phyloP scores from a whole-genome alignment of 2,329 filamentous ascomycete genomes.

The Hypoxylon sp. region DNA sequence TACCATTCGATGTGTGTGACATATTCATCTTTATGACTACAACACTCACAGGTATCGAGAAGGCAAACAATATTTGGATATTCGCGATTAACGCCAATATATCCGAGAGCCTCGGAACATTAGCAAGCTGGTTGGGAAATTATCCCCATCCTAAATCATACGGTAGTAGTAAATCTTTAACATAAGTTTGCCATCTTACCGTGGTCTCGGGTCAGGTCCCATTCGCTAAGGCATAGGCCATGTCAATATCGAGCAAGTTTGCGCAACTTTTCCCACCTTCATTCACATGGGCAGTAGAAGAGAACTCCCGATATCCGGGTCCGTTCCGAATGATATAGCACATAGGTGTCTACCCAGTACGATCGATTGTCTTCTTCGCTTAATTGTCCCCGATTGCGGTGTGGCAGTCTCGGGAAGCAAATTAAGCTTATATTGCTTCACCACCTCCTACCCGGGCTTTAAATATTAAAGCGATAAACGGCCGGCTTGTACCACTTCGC shows the following conservation, averaged over 20 bases:
- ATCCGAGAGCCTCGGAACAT: not conserved
- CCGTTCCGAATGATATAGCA: not conserved
- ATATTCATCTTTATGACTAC: constrained; percentile 26
- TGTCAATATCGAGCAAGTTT: constrained; percentile 28
- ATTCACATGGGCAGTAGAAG: not conserved
- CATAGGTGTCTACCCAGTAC: not conserved
- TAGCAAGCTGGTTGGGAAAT: not conserved
- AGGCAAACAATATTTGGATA: not conserved
- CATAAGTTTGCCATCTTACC: not conserved
- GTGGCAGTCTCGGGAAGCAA: constrained; percentile 1
- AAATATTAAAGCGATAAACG: not conserved
- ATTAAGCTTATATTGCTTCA: constrained; percentile 33
- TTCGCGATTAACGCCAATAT: not conserved
- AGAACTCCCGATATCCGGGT: not conserved
- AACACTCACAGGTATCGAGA: not conserved
- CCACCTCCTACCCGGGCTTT: not conserved
- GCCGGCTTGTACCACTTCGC: not conserved
- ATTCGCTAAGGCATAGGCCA: constrained; percentile 11
- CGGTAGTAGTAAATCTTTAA: not conserved
- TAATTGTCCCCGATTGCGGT: constrained; percentile 7
- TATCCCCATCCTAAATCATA: not conserved
- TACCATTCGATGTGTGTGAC: constrained; percentile 15
- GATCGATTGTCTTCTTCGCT: constrained; percentile 2
- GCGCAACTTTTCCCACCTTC: constrained; percentile 30
- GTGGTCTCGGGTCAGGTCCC: constrained; percentile 6